Evolutionary conservation across 495 filamentous ascomycete species (phyloP).

Genomic region (Daldinia decipiens): DNA sequence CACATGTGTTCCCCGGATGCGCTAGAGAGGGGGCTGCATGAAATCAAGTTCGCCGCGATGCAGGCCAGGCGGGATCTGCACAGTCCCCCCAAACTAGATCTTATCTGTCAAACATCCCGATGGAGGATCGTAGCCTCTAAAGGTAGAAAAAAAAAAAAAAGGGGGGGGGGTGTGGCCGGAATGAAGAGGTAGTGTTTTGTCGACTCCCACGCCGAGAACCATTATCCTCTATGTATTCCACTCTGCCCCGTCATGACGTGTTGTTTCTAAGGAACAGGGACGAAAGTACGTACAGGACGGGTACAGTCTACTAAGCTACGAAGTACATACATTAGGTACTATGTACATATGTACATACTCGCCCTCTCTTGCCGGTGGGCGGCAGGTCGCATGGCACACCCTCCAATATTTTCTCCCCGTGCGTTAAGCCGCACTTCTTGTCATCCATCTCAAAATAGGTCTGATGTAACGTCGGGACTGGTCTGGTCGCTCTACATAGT

Average conservation of each 20-base stretch:
- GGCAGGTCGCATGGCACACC: constrained; percentile 30
- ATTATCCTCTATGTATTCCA: background rate
- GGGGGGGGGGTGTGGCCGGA: background rate
- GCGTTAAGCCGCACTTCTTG: constrained; percentile 34
- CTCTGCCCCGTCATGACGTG: background rate
- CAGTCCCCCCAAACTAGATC: constrained; percentile 24
- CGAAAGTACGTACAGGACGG: background rate
- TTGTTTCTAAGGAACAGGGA: background rate
- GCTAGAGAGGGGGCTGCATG: constrained; percentile 31
- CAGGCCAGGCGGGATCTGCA: constrained; percentile 39
- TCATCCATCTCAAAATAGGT: constrained; percentile 20
- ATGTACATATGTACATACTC: too few relatives aligned
- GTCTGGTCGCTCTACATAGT: background rate
- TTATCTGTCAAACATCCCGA: constrained; percentile 34
- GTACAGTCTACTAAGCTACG: background rate
- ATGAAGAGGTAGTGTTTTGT: background rate
- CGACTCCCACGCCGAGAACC: background rate
- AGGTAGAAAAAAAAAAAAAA: background rate
- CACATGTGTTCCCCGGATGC: constrained; percentile 30
- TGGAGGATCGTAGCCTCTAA: constrained; percentile 2
- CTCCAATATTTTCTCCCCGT: constrained; percentile 15
- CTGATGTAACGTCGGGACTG: constrained; percentile 30
- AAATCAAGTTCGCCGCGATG: constrained; percentile 42
- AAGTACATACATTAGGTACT: background rate
- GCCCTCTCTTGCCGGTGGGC: constrained; percentile 14